Percentiles rank a stretch among this genome's conserved stretches.
Conservation (phyloP, 2,329 filamentous ascomycete genomes). For the Aureobasidium pullulans region DNA sequence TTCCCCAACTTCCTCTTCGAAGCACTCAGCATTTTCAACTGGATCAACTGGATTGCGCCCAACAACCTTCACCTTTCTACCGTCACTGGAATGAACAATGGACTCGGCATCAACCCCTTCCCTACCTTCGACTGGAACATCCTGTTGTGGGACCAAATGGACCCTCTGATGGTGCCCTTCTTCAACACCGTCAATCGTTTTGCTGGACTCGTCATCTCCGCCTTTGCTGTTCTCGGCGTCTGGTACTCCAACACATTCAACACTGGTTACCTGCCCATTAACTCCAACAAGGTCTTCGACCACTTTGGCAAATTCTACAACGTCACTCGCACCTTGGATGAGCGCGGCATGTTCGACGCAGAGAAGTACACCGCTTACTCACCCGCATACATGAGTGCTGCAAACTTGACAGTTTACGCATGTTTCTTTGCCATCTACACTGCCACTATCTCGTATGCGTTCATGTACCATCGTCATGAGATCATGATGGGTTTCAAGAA, state of each 20-base stretch:
- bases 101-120: constrained; percentile 1
- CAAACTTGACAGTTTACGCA: neutral
- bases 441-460: neutral
- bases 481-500: constrained; percentile 8
- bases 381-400: neutral
- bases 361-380: constrained; percentile 1
- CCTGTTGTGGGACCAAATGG: neutral
- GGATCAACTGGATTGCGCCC: constrained; percentile 80
- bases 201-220: neutral
- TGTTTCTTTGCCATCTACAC: constrained; percentile 8
- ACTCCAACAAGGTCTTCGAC: constrained; percentile 1
- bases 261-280: constrained; percentile 67
- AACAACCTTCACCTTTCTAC: constrained; percentile 22
- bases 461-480: constrained; percentile 8
- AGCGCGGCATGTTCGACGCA: neutral
- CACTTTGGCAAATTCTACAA: constrained; percentile 7
- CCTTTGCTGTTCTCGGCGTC: constrained; percentile 22
- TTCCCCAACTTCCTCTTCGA: constrained; percentile 75
- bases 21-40: constrained; percentile 78
- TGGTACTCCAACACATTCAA: constrained; percentile 75
- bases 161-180: constrained; percentile 4
- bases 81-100: constrained; percentile 1
- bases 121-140: constrained; percentile 7
- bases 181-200: neutral
- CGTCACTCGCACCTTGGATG: neutral